Evolutionary conservation across 2,329 filamentous ascomycete genomes (phyloP).

Genomic region (Nigrospora osmanthi): DNA sequence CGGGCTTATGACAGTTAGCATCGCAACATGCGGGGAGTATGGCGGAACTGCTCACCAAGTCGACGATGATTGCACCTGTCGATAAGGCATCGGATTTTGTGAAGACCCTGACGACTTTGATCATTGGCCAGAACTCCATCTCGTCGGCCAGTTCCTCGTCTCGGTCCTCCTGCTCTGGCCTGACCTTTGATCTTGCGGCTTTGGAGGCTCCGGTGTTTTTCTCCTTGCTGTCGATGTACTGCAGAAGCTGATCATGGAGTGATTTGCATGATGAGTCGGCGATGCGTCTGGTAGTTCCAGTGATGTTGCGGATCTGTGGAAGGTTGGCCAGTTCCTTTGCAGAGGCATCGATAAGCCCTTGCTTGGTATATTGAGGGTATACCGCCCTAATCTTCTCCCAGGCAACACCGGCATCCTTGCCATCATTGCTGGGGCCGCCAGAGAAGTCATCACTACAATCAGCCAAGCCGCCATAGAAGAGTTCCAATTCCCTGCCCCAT

Average conservation of each 20-base stretch:
- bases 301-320: constrained; percentile 26
- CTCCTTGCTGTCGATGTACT: constrained; percentile 48
- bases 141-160: constrained; percentile 5
- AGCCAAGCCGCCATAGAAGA: constrained; percentile 13
- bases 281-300: constrained; percentile 37
- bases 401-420: constrained; percentile 17
- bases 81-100: constrained; percentile 40
- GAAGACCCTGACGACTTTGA: constrained; percentile 35
- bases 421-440: constrained; percentile 9
- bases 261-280: constrained; percentile 20
- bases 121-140: constrained; percentile 30
- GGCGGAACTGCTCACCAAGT: constrained; percentile 26
- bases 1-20: constrained; percentile 25
- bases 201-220: constrained; percentile 15
- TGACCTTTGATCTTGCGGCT: too few relatives aligned
- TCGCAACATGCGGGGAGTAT: too few relatives aligned
- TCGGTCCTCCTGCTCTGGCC: too few relatives aligned
- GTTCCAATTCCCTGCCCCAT: constrained; percentile 14
- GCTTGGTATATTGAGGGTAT: constrained; percentile 16
- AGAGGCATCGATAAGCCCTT: constrained; percentile 15
- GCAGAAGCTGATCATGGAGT: constrained; percentile 38
- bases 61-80: constrained; percentile 47
- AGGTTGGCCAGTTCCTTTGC: constrained; percentile 33
- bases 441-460: constrained; percentile 13
- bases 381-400: constrained; percentile 19